Evolutionary conservation across 2,329 filamentous ascomycete genomes (phyloP), one percentile per base, ranked within the genome.

Genomic region (Cordyceps javanica): DNA sequence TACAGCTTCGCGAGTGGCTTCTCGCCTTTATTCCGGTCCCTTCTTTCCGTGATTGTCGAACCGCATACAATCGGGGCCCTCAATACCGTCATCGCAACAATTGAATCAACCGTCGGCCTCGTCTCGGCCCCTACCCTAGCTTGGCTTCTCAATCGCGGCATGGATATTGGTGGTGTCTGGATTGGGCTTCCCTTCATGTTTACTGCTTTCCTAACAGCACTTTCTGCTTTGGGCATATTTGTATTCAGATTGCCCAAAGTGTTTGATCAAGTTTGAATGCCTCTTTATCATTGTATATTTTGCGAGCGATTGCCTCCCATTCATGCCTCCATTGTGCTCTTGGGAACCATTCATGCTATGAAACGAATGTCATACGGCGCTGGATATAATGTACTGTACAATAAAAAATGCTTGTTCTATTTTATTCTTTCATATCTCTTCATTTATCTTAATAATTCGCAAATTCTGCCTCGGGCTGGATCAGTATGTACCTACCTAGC

Each of bases 21-120:
- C 46, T 53, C 63, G 0, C 63, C 75, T 0, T 64, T 82, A 1
- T 65, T 78, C 19, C 73, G 82, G 34, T 78, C 76, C 3, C 66
- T 84, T 7, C 65, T 83, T n/a, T 82, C 78, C 45, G 73, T 74
- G 10, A 64, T 83, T 11, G 77, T 85, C 13, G 79, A 81, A 61
- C 72, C 76, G 23, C 75, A 81, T 59, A 77, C 82, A 5, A 72
- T 82, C 13, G 82, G 79, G 23, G 76, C 77, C 0, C 68, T 83
- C 25, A 85, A 83, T 64, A 79, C 77, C 5, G 69, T 79, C 4
- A 70, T 85, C 10, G 73, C 75, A 2, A 71, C 82, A 25, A 64
- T 79, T 32, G 80, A 85, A 60, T 77, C 74, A 9, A 41, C 76
- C 11, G 77, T 80, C n/a, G 62, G 74, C 2, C 73, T 82, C 59